Base-by-base conservation (phyloP, 139 green algal species). In the Zygnema circumcarinatum region DNA sequence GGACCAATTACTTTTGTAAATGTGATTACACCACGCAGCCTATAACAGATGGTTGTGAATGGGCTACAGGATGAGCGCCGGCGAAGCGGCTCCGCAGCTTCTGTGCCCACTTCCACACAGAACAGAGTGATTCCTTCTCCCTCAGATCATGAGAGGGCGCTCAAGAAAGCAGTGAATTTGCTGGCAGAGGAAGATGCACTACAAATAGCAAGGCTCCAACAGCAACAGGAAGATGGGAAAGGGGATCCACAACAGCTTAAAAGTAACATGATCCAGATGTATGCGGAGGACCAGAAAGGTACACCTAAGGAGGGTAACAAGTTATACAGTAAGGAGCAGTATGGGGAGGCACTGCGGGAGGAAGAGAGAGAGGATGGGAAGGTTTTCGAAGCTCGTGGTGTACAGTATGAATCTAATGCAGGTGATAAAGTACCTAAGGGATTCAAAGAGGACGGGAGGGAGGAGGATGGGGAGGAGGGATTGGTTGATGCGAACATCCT, bases 151-250 rank as follows among this genome's bases (percentile, higher is more conserved):
- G 53, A 86, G 2, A 38, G 1, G 80, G 2, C 80, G 32, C 29
- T 88, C 0, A 42, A 52, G 2, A 62, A 53, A 35, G 82, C 69
- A 29, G 82, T 88, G 33, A 47, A 82, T 35, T 0, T 39, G 2
- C 67, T 88, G 82, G 82, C 67, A 42, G 82, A 69, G 40, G 82
- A 88, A 52, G 82, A 88, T 35, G 62, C 29, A 69, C 1, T 32
- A 35, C 1, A 35, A 0, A 2, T 38, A 36, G 31, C 16, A 81
- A 25, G 22, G 16, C 32, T 35, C 39, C n/a, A 21, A 41, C 42
- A 84, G 1, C 7, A 62, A 31, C 0, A 16, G 29, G 76, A 62
- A 35, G 76, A 78, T 29, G 35, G 76, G 40, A 35, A 72, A 83
- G 31, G 79, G 62, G 22, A 81, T 47, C 1, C 38, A 7, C 2